phyloP scores from a whole-genome alignment of 1,284 basidiomycete species.

The Trichosporon sp. region DNA sequence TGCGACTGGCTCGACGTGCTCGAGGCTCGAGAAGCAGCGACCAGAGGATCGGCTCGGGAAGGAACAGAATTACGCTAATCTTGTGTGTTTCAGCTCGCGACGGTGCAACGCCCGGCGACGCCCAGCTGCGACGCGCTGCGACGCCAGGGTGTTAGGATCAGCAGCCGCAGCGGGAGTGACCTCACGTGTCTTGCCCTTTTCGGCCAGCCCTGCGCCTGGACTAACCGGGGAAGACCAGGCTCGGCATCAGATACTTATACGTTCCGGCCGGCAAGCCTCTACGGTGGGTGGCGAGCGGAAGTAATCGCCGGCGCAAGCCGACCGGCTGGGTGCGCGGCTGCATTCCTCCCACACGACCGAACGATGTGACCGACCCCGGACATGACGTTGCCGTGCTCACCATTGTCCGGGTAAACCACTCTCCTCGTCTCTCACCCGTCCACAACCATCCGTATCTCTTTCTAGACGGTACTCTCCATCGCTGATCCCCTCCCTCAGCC shows the following conservation, averaged over 20 bases:
- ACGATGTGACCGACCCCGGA: neutral
- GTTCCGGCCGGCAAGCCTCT: neutral
- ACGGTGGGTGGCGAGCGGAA: neutral
- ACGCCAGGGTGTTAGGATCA: neutral
- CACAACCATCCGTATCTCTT: neutral
- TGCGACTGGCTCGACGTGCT: neutral
- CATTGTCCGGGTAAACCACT: neutral
- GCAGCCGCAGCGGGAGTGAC: neutral
- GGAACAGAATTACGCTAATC: neutral
- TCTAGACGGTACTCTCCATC: neutral
- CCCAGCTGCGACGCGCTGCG: neutral
- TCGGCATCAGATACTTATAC: neutral
- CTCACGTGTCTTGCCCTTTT: neutral
- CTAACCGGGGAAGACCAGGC: neutral
- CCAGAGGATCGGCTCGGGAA: neutral
- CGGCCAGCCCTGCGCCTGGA: neutral
- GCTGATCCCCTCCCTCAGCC: neutral
- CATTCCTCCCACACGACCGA: neutral
- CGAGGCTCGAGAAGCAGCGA: neutral
- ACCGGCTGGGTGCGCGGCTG: neutral
- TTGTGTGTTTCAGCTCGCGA: neutral
- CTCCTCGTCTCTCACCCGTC: neutral
- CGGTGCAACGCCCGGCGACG: neutral
- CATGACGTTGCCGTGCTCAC: neutral
- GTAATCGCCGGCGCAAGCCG: neutral